Conservation (phyloP, 441 rosid species). For the Mallotus japonicus region DNA sequence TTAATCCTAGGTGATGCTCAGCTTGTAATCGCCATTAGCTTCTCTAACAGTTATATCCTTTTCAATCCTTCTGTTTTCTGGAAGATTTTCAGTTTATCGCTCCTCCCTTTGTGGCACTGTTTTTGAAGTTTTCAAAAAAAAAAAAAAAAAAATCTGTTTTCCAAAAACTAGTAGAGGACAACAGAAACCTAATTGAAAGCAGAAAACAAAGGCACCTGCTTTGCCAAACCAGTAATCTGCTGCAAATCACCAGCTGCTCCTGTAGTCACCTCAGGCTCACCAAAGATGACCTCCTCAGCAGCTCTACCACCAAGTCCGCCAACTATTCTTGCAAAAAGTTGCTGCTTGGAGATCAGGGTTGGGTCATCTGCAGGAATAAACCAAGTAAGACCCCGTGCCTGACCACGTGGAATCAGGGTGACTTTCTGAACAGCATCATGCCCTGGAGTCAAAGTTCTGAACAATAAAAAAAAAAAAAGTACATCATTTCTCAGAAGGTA, state of each 20-base stretch:
- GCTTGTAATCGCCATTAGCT: background rate
- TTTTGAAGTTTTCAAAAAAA: too few species aligned
- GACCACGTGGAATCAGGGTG: constrained; percentile 86
- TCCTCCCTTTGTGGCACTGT: background rate
- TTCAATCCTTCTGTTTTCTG: background rate
- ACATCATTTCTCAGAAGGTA: background rate
- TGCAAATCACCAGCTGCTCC: constrained; percentile 97
- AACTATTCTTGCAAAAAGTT: constrained; percentile 91
- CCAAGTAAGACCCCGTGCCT: constrained; percentile 96
- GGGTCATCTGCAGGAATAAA: constrained; percentile 97
- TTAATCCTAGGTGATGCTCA: background rate
- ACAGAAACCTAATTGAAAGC: background rate
- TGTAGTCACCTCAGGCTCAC: constrained; percentile 92
- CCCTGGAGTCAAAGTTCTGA: constrained; percentile 92
- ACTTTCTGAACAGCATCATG: constrained; percentile 95
- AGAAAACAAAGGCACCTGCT: constrained; percentile 52
- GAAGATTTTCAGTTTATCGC: background rate
- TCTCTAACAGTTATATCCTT: background rate
- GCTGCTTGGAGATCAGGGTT: constrained; percentile 88
- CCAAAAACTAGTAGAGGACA: background rate
- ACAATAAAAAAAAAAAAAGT: background rate
- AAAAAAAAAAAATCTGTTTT: background rate
- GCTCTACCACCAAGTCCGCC: constrained; percentile 98
- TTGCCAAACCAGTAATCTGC: constrained; percentile 90
- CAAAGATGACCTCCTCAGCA: constrained; percentile 91